A percentile compares a stretch with the other conserved stretches of the same genome.
Evolutionary conservation across 1,139 yeast species (phyloP).

Genomic region (Kodamaea anthophila): DNA sequence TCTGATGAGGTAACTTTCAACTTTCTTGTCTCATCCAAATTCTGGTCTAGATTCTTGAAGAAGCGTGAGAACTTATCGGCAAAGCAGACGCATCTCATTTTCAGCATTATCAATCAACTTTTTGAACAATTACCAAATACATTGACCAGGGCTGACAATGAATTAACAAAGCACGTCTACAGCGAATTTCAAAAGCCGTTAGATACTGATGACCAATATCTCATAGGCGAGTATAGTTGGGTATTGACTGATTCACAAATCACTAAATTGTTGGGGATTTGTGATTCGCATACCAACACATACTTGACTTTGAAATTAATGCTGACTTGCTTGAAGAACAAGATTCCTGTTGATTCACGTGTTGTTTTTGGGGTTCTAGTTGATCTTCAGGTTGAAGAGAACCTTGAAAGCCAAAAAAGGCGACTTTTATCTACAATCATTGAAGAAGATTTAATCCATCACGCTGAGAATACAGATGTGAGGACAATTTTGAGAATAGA

Average conservation of each 20-base stretch:
- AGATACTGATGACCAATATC: background rate
- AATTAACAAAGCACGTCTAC: constrained; percentile 11
- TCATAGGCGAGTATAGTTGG: constrained; percentile 18
- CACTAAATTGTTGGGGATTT: constrained; percentile 4
- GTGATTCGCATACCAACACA: constrained; percentile 1
- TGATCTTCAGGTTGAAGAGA: constrained; percentile 2
- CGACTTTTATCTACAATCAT: constrained; percentile 10
- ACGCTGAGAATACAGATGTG: background rate
- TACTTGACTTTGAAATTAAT: constrained; percentile 5
- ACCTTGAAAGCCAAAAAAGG: constrained; percentile 4
- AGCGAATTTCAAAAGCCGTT: constrained; percentile 10
- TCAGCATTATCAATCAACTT: constrained; percentile 32
- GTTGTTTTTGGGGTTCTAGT: constrained; percentile 6
- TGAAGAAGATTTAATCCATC: constrained; percentile 10
- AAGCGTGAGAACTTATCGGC: constrained; percentile 9
- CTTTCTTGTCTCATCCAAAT: constrained; percentile 15
- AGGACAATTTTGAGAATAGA: constrained; percentile 8
- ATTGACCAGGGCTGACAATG: constrained; percentile 8
- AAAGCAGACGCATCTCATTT: constrained; percentile 7
- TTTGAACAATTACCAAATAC: constrained; percentile 23
- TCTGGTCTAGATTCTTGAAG: constrained; percentile 11
- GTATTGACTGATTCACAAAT: constrained; percentile 16
- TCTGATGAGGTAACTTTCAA: constrained; percentile 11
- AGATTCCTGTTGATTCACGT: constrained; percentile 1
- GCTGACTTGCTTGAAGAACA: constrained; percentile 1